Conservation (phyloP, 768 basidiomycete genomes). For the Termitomyces sp. region DNA sequence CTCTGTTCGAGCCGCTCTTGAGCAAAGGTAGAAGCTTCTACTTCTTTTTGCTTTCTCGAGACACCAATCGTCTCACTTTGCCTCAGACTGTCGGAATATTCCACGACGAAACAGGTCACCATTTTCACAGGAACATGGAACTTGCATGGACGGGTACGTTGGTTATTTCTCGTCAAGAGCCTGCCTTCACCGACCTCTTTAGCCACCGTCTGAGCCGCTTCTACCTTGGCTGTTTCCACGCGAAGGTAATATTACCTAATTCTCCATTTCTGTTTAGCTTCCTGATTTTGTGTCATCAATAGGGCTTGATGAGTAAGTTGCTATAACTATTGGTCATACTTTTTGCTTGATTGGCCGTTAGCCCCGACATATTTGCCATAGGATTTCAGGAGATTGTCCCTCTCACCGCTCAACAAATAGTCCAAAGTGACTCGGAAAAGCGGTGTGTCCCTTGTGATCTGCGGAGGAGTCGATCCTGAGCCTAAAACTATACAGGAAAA, state of each 20-base stretch:
- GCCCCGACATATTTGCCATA: constrained; percentile 86
- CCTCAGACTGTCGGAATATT: constrained; percentile 75
- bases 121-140: constrained; percentile 96
- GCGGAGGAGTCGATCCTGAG: background rate
- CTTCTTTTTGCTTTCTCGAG: constrained; percentile 2
- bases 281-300: background rate
- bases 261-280: background rate
- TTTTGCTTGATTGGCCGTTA: constrained; percentile 21
- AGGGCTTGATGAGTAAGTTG: constrained; percentile 35
- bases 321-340: background rate
- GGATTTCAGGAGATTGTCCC: constrained; percentile 98
- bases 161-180: background rate
- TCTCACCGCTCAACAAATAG: constrained; percentile 94
- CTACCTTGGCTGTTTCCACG: constrained; percentile 88
- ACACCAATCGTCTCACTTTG: background rate
- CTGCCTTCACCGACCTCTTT: constrained; percentile 1
- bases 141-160: constrained; percentile 77
- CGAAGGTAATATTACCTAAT: constrained; percentile 45
- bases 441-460: constrained; percentile 36
- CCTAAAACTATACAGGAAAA: constrained; percentile 41
- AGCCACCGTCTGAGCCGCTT: constrained; percentile 78
- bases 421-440: constrained; percentile 94
- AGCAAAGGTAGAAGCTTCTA: constrained; percentile 52
- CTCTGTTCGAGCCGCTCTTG: constrained; percentile 66
- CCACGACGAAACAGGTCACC: constrained; percentile 60